phyloP scores from a whole-genome alignment of 495 filamentous ascomycete species.

The Sordaria brevicollis region DNA sequence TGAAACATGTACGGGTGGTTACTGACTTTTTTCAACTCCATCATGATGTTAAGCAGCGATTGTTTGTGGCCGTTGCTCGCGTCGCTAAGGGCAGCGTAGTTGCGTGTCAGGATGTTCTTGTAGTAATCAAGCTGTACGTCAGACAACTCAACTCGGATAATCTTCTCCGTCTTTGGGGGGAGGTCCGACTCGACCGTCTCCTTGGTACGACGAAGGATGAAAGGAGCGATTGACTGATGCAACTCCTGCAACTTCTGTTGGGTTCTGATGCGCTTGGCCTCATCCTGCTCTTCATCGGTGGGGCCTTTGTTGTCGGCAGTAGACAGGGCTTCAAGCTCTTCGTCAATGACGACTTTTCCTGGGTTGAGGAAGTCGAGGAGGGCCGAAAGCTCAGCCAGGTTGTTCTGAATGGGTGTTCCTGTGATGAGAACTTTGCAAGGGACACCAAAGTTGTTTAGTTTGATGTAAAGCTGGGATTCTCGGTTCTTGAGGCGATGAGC shows the following conservation, averaged over 20 bases:
- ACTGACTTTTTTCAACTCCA: conserved; percentile 98
- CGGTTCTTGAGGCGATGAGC: conserved; percentile 95
- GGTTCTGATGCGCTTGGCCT: conserved; percentile 23
- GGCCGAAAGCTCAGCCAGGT: conserved; percentile 79
- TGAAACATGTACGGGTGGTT: conserved; percentile 98
- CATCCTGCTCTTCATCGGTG: conserved; percentile 19
- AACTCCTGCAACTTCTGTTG: conserved; percentile 48
- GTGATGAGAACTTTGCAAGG: conserved; percentile 88
- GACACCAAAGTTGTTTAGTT: conserved; percentile 72
- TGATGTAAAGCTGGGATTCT: conserved; percentile 81
- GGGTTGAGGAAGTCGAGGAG: conserved; percentile 95
- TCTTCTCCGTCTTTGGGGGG: conserved; percentile 95
- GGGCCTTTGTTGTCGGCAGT: conserved; percentile 29
- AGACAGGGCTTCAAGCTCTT: conserved; percentile 61
- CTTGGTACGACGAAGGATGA: conserved; percentile 94
- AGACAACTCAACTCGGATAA: conserved; percentile 91
- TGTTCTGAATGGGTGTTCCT: conserved; percentile 96
- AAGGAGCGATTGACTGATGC: conserved; percentile 68
- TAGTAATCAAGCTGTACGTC: conserved; percentile 97
- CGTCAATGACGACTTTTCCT: conserved; percentile 74
- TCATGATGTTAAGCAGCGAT: conserved; percentile 96
- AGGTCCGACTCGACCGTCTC: conserved; percentile 93
- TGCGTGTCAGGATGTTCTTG: conserved; percentile 94
- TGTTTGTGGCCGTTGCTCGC: conserved; percentile 82
- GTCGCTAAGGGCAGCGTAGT: conserved; percentile 89